Evolutionary conservation across 2,329 filamentous ascomycete species (phyloP).

Genomic region (Arthroderma uncinatum): DNA sequence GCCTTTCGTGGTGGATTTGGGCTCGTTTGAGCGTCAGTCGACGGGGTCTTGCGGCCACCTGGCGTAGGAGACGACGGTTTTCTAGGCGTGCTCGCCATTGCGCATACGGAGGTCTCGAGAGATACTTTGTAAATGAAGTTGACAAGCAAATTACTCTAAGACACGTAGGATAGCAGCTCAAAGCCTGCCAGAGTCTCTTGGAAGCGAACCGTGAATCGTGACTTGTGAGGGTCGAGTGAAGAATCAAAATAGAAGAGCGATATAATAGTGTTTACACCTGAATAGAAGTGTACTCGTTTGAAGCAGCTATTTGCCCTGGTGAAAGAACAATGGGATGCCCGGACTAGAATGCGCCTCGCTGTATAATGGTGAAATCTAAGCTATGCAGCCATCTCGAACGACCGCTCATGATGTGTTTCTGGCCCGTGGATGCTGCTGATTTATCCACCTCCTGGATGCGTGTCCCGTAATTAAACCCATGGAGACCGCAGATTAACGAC

Average conservation of each 20-base stretch:
- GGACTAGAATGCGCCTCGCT: neutral
- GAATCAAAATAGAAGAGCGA: neutral
- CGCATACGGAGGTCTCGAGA: neutral
- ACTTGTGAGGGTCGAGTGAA: neutral
- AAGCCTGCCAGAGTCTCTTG: neutral
- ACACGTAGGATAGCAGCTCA: neutral
- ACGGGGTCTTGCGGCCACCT: conserved; percentile 5
- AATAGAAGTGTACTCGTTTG: neutral
- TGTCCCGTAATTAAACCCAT: conserved; percentile 3
- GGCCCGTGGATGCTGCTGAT: neutral
- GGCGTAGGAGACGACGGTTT: conserved; percentile 10
- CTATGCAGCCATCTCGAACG: neutral
- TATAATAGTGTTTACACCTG: neutral
- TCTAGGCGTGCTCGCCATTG: conserved; percentile 11
- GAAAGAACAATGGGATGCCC: neutral
- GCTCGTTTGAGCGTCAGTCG: conserved; percentile 2
- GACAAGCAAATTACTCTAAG: neutral
- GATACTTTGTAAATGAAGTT: neutral
- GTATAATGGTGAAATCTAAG: neutral
- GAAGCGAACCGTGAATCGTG: neutral
- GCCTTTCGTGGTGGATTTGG: conserved; percentile 25
- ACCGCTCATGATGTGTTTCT: neutral
- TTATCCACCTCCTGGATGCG: neutral
- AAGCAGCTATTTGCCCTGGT: neutral
- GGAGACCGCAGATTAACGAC: neutral